A percentile compares a stretch with the other conserved stretches of the same genome.
Evolutionary conservation across 106 monocot species (phyloP).

Genomic region (Acanthochlamys bracteata): DNA sequence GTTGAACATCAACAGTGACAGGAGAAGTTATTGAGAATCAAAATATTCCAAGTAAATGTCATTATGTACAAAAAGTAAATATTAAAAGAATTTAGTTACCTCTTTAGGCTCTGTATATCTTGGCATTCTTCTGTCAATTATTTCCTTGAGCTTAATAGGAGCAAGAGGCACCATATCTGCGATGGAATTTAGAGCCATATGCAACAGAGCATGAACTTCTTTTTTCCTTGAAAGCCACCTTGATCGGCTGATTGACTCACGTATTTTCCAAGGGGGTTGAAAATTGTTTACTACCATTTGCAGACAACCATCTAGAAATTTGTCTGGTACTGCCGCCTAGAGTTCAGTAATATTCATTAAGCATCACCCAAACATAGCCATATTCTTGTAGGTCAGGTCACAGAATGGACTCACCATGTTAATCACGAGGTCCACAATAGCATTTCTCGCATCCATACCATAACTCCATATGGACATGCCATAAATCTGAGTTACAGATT

Average conservation of each 20-base stretch:
- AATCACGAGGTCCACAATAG: conserved; percentile 43
- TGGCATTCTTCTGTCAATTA: conserved; percentile 48
- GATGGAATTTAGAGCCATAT: conserved; percentile 29
- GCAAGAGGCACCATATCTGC: conserved; percentile 51
- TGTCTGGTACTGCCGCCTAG: conserved; percentile 60
- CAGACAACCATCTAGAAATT: conserved; percentile 48
- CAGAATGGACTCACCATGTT: conserved; percentile 31
- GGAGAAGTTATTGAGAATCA: no score
- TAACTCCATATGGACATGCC: conserved; percentile 42
- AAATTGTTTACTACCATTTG: conserved; percentile 63
- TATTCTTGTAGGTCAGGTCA: background rate
- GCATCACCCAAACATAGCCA: background rate
- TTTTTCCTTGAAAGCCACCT: conserved; percentile 31
- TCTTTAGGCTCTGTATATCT: conserved; percentile 22
- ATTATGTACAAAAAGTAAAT: no score
- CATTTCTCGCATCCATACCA: conserved; percentile 34
- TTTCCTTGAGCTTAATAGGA: conserved; percentile 33
- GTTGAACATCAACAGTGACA: no score
- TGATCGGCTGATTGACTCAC: conserved; percentile 6
- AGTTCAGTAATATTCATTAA: background rate
- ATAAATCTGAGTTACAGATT: conserved; percentile 39
- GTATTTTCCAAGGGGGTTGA: conserved; percentile 19
- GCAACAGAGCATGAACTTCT: conserved; percentile 33
- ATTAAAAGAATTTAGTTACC: conserved; percentile 16
- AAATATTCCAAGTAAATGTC: no score